Base-by-base conservation (phyloP, 192 early-diverging fungal species). In the Entophlyctis helioformis region DNA sequence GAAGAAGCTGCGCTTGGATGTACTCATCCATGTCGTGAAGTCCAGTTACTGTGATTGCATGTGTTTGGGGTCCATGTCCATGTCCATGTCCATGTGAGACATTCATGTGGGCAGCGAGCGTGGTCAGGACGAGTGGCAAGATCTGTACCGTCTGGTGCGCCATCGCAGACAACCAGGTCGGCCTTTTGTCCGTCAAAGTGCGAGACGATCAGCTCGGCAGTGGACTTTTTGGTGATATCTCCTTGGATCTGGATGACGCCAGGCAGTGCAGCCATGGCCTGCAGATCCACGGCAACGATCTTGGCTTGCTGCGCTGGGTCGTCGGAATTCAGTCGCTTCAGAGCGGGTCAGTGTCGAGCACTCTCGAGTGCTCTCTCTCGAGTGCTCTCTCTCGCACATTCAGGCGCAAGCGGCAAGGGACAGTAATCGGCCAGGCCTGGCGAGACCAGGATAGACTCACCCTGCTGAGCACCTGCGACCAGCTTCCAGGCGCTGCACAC, bases 1-100 rank as follows among this genome's bases (percentile, higher is more conserved):
- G 67, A 36, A 96, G 65, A 9, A 98, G 74, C 60, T 98, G 93
- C 7, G 93, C 91, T 53, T 98, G 96, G 53, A 96, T 89, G 58
- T 93, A 98, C 66, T 98, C 96, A 69, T 98, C 96, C 76, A 96
- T 89, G 51, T 96, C 96, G 60, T 96, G 92, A 26, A 95, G 71
- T 18, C 95, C 95, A 11, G 92, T 98, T 18, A 98, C 86, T 51
- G 39, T 53, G 19, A 53, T n/a, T n/a, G n/a, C n/a, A n/a, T n/a
- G n/a, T n/a, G n/a, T n/a, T n/a, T n/a, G n/a, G n/a, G n/a, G n/a
- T n/a, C n/a, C n/a, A n/a, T n/a, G n/a, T n/a, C n/a, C n/a, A n/a
- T n/a, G n/a, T n/a, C n/a, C n/a, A n/a, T n/a, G n/a, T n/a, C n/a
- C n/a, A n/a, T n/a, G n/a, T n/a, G n/a, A n/a, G n/a, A n/a, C n/a